A percentile compares a stretch with the other conserved stretches of the same genome.
phyloP scores from a whole-genome alignment of 1,284 basidiomycete genomes.

The Ceratorhiza oryzae-sativae region DNA sequence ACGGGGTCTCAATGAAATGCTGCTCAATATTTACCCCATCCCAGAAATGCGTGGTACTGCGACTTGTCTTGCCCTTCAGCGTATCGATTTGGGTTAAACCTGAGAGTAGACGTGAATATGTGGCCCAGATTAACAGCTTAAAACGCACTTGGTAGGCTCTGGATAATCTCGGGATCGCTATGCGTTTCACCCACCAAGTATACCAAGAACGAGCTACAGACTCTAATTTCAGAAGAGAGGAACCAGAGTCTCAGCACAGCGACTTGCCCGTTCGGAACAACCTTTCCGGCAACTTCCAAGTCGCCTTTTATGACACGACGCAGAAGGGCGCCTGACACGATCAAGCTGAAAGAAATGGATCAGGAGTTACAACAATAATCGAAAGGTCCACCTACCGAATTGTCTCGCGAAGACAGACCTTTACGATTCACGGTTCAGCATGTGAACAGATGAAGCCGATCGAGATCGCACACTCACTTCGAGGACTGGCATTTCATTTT shows the following conservation, averaged over 20 bases:
- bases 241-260: no score
- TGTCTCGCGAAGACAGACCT: conserved; percentile 27
- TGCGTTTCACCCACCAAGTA: conserved; percentile 17
- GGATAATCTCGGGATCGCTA: conserved; percentile 28
- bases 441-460: neutral
- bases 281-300: conserved; percentile 12
- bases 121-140: neutral
- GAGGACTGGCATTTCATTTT: conserved; percentile 22
- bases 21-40: conserved; percentile 14
- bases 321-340: conserved; percentile 6
- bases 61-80: conserved; percentile 28
- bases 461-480: conserved; percentile 8
- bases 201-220: conserved; percentile 12
- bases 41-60: conserved; percentile 24
- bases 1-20: neutral
- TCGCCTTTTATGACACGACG: conserved; percentile 24
- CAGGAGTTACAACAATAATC: neutral
- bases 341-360: conserved; percentile 11
- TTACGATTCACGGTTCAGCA: neutral
- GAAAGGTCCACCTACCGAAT: conserved; percentile 6
- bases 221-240: no score
- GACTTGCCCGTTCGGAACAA: conserved; percentile 25
- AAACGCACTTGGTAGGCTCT: conserved; percentile 9
- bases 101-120: neutral
- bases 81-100: conserved; percentile 18